Base-by-base conservation (phyloP, 1,284 basidiomycete species). In the Ceratobasidium sp. region DNA sequence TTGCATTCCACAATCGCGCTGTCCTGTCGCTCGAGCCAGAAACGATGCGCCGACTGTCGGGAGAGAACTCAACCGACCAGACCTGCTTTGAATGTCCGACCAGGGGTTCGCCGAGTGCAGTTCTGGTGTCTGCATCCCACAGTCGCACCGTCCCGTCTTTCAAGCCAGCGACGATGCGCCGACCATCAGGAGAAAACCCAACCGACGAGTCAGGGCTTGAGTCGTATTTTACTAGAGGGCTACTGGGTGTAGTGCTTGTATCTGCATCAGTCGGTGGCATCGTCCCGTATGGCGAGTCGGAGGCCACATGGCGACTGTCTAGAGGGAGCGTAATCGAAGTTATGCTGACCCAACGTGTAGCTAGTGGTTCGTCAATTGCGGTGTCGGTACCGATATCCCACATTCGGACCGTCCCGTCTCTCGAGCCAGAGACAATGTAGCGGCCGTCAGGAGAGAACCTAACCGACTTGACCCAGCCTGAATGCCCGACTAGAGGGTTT, bases 11-110 rank as follows among this genome's bases (percentile, higher is more conserved):
- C 8, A 80, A 15, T 11, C 63, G 56, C 24, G 78, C 53, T 1
- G 74, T 75, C 31, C 19, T 41, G 36, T 41, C 36, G 4, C 6
- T 5, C 36, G 79, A 79, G 5, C 74, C 79, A 45, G 79, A 78
- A 17, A 76, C 79, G 56, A 79, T 59, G 17, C 48, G 19, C 11
- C 66, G 63, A 15, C 79, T 77, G 69, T 80, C 73, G 9, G 79
- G 79, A 15, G 79, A 79, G 63, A 65, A 79, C 7, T 73, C 76
- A 7, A 79, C 73, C 2, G 60, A 47, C 5, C 0, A 44, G 31
- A 71, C 62, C 50, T 51, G 67, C 22, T 60, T 36, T 11, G 22
- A 33, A 67, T 78, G 78, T 19, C 45, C 9, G 4, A 27, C 14
- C 1, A 54, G 33, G 36, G 63, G 17, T 2, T 29, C 29, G 17